Evolutionary conservation across 73 alveolate species (phyloP), one percentile per base, ranked within the genome.

Genomic region (Stentor coeruleus): DNA sequence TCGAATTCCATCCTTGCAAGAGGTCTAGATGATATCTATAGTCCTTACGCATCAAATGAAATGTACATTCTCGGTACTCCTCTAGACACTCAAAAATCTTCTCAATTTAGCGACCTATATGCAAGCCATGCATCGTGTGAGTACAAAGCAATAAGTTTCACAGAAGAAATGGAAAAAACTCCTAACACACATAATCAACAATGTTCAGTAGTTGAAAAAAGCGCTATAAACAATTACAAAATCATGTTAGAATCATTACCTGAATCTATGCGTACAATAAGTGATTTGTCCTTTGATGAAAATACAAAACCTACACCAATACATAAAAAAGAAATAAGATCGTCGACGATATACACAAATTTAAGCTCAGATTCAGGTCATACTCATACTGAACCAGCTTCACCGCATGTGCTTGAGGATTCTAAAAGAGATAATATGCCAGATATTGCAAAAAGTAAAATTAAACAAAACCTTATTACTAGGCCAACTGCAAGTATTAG

Each of bases 321-420:
- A n/a, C 79, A 26, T 28, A 31, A 40, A 26, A 33, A 33, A 66
- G 79, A 31, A 33, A 66, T 66, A 26, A 66, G 79, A 33, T 14
- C 36, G 14, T 66, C 79, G 14, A 66, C 79, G 14, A 40, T 66
- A 28, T 66, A 66, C 33, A 66, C 79, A 26, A 66, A 66, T 66
- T 66, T 66, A 2, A 66, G 79, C 39, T 20, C 36, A 20, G 79
- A 66, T 66, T 66, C 79, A 11, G 6, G 6, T 49, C 66, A 49
- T 49, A 20, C 20, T 6, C 66, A 49, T 11, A 49, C 6, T 49
- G 66, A 49, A 49, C 66, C 66, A 49, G 28, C 20, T 49, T 49
- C 66, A 11, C 66, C 66, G 20, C 66, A 49, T 6, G 66, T 49
- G 6, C 20, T 49, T 11, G 66, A 49, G 6, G 66, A 49, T 6